Percentiles rank a stretch among this genome's conserved stretches.
Evolutionary conservation across 176 grass and related monocot species (phyloP).

Genomic region (Echinochloa phyllopogon): DNA sequence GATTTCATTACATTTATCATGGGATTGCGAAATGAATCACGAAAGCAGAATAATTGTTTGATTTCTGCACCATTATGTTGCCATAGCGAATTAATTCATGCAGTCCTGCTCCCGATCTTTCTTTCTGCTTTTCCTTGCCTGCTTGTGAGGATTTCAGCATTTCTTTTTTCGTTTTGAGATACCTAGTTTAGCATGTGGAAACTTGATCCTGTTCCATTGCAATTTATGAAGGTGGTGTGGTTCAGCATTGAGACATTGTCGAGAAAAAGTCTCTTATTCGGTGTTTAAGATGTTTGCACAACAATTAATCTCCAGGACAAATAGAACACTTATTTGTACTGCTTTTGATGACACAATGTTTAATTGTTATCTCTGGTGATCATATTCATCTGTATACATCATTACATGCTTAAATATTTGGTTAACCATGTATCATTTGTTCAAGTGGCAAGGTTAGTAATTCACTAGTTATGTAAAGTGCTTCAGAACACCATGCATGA

Average conservation of each 20-base stretch:
- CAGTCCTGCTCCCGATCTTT: neutral
- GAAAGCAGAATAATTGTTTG: neutral
- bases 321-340: neutral
- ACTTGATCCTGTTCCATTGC: neutral
- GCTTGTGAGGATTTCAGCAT: neutral
- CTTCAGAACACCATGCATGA: slow-evolving; percentile 17
- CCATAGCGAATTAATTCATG: neutral
- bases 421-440: neutral
- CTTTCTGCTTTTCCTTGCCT: neutral
- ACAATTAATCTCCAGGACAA: slow-evolving; percentile 1
- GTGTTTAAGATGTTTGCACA: slow-evolving; percentile 20
- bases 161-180: neutral
- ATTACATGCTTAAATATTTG: neutral
- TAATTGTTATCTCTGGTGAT: neutral
- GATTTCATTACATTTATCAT: neutral
- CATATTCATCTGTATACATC: slow-evolving; percentile 4
- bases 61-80: neutral
- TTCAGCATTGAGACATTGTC: neutral
- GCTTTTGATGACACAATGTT: neutral
- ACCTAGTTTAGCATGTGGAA: slow-evolving; percentile 18
- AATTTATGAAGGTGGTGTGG: neutral
- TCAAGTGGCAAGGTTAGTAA: slow-evolving; percentile 18
- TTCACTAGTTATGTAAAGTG: neutral
- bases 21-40: neutral
- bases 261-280: neutral